Conservation (phyloP, 306 rosid genomes). For the Dalbergia cultrata region DNA sequence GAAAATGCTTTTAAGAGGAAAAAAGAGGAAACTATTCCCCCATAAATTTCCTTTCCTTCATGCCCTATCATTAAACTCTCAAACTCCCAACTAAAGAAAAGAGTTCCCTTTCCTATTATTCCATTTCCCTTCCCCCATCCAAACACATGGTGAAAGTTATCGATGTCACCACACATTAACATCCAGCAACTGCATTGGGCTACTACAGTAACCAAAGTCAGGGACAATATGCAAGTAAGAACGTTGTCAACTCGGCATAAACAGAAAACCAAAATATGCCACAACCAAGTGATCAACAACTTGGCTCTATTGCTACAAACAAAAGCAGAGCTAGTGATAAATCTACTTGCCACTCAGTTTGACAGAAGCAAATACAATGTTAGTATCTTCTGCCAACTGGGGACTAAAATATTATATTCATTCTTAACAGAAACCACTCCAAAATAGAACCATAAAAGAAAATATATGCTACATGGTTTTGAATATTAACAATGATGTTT, state of each 20-base stretch:
- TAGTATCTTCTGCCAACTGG: neutral
- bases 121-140: too few species aligned
- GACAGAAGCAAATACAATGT: neutral
- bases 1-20: too few species aligned
- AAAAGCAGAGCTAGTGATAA: neutral
- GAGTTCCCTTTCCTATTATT: too few species aligned
- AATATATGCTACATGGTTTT: neutral
- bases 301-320: neutral
- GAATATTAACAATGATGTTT: neutral
- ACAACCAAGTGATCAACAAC: neutral
- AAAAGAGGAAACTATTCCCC: too few species aligned
- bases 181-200: neutral
- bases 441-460: neutral
- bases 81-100: too few species aligned
- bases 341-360: neutral
- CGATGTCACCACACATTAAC: neutral
- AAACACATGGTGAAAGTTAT: neutral
- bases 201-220: neutral
- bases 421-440: neutral
- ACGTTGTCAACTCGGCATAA: neutral
- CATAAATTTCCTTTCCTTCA: too few species aligned
- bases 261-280: neutral
- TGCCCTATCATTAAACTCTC: too few species aligned
- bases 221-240: neutral
- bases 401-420: neutral